Evolutionary conservation across 164 flowering plant species (phyloP), one percentile per base, ranked within the genome.

Genomic region (Tetracentron sinense): DNA sequence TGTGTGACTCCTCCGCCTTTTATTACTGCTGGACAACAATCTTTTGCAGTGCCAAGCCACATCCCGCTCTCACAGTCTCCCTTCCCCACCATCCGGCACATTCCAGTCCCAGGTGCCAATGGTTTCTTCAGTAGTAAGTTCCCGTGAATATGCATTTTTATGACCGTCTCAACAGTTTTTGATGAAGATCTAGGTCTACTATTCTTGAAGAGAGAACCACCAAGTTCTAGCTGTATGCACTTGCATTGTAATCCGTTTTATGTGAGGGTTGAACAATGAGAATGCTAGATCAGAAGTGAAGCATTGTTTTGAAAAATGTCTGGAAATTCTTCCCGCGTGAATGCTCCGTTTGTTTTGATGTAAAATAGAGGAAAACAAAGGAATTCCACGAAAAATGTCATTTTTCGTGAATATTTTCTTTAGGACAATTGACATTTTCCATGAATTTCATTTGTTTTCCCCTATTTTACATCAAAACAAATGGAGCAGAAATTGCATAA

Each of bases 41-140:
- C 83, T 14, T 67, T 64, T 58, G 64, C 80, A 6, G 28, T 79
- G 64, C 82, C 86, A 48, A 69, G 61, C 61, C 81, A 77, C 60
- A 54, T 74, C 50, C 89, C 83, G 2, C 48, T 84, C 53, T 53
- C 84, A 44, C 95, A 80, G 50, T 82, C 88, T 38, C 60, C 72
- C 6, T 80, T 82, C 51, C 81, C 85, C 15, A 58, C 75, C 0
- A 70, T 72, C 52, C 76, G 76, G 6, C 77, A 85, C 0, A 72
- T 79, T 42, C 61, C 69, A 30, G 68, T 80, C 27, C 78, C 81
- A 7, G 82, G 77, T 49, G 28, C 82, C 35, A 78, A 80, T 65
- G 73, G 74, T 56, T 67, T 74, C 60, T 72, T 67, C 38, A 35
- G 67, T 63, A 28, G 83, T 49, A 88, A 85, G 77, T 75, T 85